Evolutionary conservation across 208 protist genomes (phyloP), one percentile per base, ranked within the genome.

Genomic region (Acanthamoeba castellanii): DNA sequence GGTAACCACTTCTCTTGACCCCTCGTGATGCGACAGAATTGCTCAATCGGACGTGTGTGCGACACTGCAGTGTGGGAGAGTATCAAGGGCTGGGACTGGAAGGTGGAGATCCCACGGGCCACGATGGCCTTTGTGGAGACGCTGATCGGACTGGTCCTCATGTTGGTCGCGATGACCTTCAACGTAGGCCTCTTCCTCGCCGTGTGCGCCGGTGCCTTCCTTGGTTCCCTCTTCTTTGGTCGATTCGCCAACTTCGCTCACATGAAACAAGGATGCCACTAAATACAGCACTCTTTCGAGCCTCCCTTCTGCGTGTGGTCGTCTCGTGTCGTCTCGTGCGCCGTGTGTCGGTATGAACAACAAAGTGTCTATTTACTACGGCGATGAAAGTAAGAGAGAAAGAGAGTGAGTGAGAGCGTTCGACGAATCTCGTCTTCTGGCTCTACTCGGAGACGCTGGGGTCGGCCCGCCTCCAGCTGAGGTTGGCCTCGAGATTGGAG

Each of bases 141-240:
- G 18, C 30, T 32, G 1, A 14, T 25, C 27, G 81, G 50, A 16
- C n/a, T 93, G 57, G 16, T 72, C 32, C 88, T 93, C 37, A 93
- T 93, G 88, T 93, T 93, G 88, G 37, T 93, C 14, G 88, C 88
- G 59, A 93, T 93, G 88, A 93, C 57, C 68, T 93, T 93, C 59
- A 93, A 93, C 61, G 68, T 78, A 22, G 88, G 88, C 16, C 50
- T 93, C 16, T 93, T 93, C 50, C 50, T 93, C 13, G 81, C 81
- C 30, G 81, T 88, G 22, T 88, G 81, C 52, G 18, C 22, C 30
- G 81, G 81, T 59, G 81, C 81, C 50, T 88, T 88, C 52, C 18
- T 64, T 27, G 81, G 81, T 20, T 66, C 52, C 16, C 81, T 88
- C 52, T 20, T 61, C 50, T 88, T 88, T 32, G 81, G 81, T 42